A percentile compares a stretch with the other conserved stretches of the same genome.
phyloP scores from a whole-genome alignment of 2,329 filamentous ascomycete species.

The Cladosporium austrohemisphaericum region DNA sequence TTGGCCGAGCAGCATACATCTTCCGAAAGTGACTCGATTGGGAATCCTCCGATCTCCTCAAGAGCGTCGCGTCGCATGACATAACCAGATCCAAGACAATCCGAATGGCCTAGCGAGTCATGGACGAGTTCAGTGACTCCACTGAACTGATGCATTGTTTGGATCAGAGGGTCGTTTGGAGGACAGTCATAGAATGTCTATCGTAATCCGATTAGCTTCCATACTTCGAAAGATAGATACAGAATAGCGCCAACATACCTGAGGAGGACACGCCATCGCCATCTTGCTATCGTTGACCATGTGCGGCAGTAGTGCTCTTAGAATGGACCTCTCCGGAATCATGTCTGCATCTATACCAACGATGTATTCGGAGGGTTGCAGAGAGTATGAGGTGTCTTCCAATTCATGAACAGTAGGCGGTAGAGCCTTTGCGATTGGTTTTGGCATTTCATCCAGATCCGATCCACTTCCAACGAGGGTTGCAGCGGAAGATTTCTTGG shows the following conservation, averaged over 20 bases:
- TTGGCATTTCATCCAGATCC: constrained; percentile 9
- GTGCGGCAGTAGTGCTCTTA: constrained; percentile 57
- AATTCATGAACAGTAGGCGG: constrained; percentile 11
- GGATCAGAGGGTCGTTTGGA: constrained; percentile 54
- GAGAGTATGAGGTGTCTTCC: constrained; percentile 36
- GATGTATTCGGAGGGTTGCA: constrained; percentile 42
- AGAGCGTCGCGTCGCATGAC: constrained; percentile 57
- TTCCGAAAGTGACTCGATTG: constrained; percentile 57
- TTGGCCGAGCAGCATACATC: constrained; percentile 58
- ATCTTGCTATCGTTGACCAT: constrained; percentile 43
- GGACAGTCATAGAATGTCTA: constrained; percentile 63
- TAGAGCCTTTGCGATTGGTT: constrained; percentile 1
- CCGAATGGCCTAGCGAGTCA: constrained; percentile 51
- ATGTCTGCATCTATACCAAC: constrained; percentile 65
- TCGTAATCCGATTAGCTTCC: constrained; percentile 34
- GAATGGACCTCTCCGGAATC: constrained; percentile 61
- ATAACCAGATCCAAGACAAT: constrained; percentile 63
- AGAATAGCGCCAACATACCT: constrained; percentile 51
- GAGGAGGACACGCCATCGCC: constrained; percentile 16
- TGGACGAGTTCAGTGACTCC: constrained; percentile 49
- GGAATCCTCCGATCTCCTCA: constrained; percentile 60
- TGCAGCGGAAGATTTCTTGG: constrained; percentile 41
- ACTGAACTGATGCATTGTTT: constrained; percentile 57
- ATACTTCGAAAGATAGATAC: not conserved
- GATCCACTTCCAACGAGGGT: constrained; percentile 2